These are phyloP conservation scores for Mucor irregularis DNA, from an alignment of 371 early-diverging fungal genomes.

Conservation along the genomic window DNA sequence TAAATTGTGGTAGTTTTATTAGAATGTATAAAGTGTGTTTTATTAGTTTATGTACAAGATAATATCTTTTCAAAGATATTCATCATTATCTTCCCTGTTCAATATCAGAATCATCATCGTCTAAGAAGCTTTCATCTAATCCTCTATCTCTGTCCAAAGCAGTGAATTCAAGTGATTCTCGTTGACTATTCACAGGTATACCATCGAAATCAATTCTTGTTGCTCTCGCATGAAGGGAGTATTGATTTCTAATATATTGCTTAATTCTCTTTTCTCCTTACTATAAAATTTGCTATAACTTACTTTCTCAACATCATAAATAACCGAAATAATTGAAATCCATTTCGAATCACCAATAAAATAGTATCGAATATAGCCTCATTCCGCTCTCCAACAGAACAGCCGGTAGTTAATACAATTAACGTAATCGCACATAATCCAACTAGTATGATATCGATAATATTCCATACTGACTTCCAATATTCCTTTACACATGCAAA, in stretches of 20 bases:
- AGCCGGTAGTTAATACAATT: constrained; percentile 65
- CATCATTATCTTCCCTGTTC: constrained; percentile 24
- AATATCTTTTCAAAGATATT: no score
- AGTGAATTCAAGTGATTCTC: constrained; percentile 42
- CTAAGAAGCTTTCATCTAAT: constrained; percentile 42
- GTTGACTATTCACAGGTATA: constrained; percentile 29
- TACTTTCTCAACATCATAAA: constrained; percentile 74
- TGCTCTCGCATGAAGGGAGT: constrained; percentile 43
- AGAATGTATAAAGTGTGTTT: background rate
- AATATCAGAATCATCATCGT: constrained; percentile 41
- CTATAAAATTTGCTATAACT: constrained; percentile 3
- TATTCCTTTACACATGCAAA: constrained; percentile 57
- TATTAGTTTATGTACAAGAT: background rate
- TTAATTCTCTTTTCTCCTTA: background rate
- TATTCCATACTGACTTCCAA: constrained; percentile 76
- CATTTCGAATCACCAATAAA: constrained; percentile 71
- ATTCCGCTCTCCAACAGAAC: constrained; percentile 54
- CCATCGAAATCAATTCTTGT: constrained; percentile 48
- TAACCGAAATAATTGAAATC: constrained; percentile 67
- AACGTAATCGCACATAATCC: constrained; percentile 68
- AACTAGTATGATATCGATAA: constrained; percentile 70
- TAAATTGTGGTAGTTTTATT: no score
- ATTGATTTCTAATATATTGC: constrained; percentile 36
- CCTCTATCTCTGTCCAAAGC: constrained; percentile 37
- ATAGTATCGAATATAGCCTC: constrained; percentile 75